Evolutionary conservation across 2,329 filamentous ascomycete species (phyloP).

Genomic region (Paracoccidioides lutzii): DNA sequence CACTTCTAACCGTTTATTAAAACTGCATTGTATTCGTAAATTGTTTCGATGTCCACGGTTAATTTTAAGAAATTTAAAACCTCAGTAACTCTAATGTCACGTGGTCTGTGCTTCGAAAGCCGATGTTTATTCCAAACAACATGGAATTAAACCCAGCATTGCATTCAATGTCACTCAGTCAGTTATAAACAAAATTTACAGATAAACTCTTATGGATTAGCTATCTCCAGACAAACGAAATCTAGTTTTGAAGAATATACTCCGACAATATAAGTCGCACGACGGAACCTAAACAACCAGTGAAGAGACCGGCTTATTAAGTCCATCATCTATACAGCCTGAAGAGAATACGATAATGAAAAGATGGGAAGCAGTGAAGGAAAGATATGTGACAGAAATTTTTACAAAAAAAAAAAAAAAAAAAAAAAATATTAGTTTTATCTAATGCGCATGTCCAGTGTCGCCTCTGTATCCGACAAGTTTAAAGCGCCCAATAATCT

Average conservation of each 20-base stretch:
- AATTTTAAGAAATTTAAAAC: no score
- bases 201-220: neutral
- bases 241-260: slow-evolving; percentile 2
- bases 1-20: neutral
- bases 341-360: slow-evolving; percentile 22
- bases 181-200: neutral
- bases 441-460: slow-evolving; percentile 32
- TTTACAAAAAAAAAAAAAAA: neutral
- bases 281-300: slow-evolving; percentile 12
- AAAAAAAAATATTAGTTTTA: slow-evolving; percentile 1
- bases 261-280: neutral
- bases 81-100: neutral
- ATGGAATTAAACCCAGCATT: neutral
- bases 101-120: neutral
- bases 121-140: no score
- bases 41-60: no score
- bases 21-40: neutral
- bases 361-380: slow-evolving; percentile 18
- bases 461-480: slow-evolving; percentile 81
- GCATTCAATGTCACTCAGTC: neutral
- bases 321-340: slow-evolving; percentile 37
- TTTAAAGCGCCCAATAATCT: slow-evolving; percentile 95
- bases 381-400: slow-evolving; percentile 14
- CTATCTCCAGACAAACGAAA: neutral
- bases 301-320: slow-evolving; percentile 24